Evolutionary conservation across 1,284 basidiomycete genomes (phyloP).

Genomic region (Cryptococcus neoformans): DNA sequence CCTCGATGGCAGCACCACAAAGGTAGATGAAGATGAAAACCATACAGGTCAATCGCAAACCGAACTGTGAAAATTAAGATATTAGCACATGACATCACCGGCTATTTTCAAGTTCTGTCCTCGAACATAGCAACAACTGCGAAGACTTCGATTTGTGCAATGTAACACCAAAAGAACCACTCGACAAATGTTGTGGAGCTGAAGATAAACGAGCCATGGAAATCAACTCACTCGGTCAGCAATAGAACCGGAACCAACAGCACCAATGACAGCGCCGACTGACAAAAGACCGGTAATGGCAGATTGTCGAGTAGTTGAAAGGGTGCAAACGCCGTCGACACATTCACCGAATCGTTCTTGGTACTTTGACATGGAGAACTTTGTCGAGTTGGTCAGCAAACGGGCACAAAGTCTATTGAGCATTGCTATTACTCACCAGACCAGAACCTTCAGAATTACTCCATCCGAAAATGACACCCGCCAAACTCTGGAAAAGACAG

Average conservation of each 20-base stretch:
- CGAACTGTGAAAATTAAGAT: slow-evolving; percentile 23
- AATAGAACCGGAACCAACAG: slow-evolving; percentile 40
- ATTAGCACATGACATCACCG: not conserved
- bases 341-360: slow-evolving; percentile 28
- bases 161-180: too few relatives aligned
- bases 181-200: not conserved
- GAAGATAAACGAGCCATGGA: not conserved
- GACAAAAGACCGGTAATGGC: slow-evolving; percentile 46
- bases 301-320: slow-evolving; percentile 39
- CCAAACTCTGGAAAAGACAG: slow-evolving; percentile 42
- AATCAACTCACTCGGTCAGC: slow-evolving; percentile 27
- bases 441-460: slow-evolving; percentile 37
- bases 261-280: slow-evolving; percentile 46
- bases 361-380: slow-evolving; percentile 32
- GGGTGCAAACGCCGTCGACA: slow-evolving; percentile 18
- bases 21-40: slow-evolving; percentile 47
- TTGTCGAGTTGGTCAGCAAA: not conserved
- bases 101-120: too few relatives aligned
- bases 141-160: too few relatives aligned
- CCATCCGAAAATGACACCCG: slow-evolving; percentile 42
- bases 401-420: not conserved
- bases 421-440: slow-evolving; percentile 16
- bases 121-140: too few relatives aligned
- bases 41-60: slow-evolving; percentile 43
- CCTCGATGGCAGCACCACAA: slow-evolving; percentile 50